Evolutionary conservation across 2,329 filamentous ascomycete genomes (phyloP).

Genomic region (Aureobasidium sp.): DNA sequence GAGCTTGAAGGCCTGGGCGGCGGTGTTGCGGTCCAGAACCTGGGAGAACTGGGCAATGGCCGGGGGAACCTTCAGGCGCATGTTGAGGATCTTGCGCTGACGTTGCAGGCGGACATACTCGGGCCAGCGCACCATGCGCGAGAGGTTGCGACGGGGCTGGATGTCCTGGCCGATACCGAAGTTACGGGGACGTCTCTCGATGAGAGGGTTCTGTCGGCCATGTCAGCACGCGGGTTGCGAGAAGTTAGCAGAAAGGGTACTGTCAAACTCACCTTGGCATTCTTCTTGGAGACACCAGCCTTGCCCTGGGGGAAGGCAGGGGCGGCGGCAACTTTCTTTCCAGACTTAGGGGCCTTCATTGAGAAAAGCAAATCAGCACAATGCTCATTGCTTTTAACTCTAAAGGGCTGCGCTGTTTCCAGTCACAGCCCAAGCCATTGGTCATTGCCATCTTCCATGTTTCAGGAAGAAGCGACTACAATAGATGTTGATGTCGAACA

Average conservation of each 20-base stretch:
- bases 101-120: constrained; percentile 98
- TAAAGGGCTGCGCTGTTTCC: constrained; percentile 58
- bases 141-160: constrained; percentile 91
- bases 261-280: constrained; percentile 70
- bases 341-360: constrained; percentile 99
- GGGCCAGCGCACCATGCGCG: constrained; percentile 99
- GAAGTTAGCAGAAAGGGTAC: not conserved
- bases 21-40: constrained; percentile 93
- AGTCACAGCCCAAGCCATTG: constrained; percentile 44
- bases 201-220: constrained; percentile 76
- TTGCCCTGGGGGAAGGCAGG: constrained; percentile 84
- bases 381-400: constrained; percentile 76
- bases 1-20: constrained; percentile 96
- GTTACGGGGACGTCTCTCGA: constrained; percentile 97
- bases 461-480: constrained; percentile 7
- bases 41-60: constrained; percentile 96
- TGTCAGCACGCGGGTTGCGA: constrained; percentile 5
- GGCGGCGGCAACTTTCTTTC: constrained; percentile 97
- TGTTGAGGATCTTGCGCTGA: constrained; percentile 90
- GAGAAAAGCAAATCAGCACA: constrained; percentile 95
- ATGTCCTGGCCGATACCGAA: constrained; percentile 98
- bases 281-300: constrained; percentile 82
- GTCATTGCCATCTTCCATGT: constrained; percentile 16
- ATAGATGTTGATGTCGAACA: constrained; percentile 10
- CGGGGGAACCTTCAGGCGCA: constrained; percentile 97